Percentiles rank a stretch among this genome's conserved stretches.
These are phyloP conservation scores for Podaxis pistillaris DNA, from an alignment of 768 basidiomycete genomes.

Conservation along the genomic window DNA sequence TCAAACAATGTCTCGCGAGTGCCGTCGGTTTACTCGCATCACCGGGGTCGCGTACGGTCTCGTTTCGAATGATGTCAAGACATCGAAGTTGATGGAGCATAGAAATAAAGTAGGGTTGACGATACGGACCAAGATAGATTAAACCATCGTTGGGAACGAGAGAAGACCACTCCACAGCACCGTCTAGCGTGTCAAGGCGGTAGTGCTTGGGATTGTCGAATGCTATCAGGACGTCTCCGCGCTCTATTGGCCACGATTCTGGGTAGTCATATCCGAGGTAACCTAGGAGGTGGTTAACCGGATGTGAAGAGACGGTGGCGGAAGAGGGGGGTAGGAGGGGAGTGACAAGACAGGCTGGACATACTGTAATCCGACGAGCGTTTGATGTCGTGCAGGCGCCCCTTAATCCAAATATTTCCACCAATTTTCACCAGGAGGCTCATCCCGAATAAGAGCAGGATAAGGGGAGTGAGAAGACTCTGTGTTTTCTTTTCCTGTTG, in stretches of 20 bases:
- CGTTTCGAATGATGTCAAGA: constrained; percentile 31
- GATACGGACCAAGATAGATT: constrained; percentile 30
- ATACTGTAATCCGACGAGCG: constrained; percentile 1
- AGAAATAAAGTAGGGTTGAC: constrained; percentile 30
- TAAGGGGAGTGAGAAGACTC: not conserved
- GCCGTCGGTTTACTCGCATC: constrained; percentile 21
- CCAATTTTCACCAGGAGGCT: constrained; percentile 6
- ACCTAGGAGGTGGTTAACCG: constrained; percentile 18
- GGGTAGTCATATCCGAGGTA: constrained; percentile 32
- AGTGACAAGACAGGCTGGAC: not conserved
- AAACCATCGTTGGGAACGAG: constrained; percentile 29
- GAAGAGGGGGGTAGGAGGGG: not conserved
- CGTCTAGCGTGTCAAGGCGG: constrained; percentile 26
- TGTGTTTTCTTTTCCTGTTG: not conserved
- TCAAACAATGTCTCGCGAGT: constrained; percentile 29
- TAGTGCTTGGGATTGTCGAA: constrained; percentile 33
- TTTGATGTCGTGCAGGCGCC: not conserved
- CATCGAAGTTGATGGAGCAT: constrained; percentile 38
- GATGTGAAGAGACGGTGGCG: not conserved
- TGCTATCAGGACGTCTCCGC: constrained; percentile 28
- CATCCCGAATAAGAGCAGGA: constrained; percentile 3
- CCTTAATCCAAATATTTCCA: constrained; percentile 6
- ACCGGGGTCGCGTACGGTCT: constrained; percentile 22
- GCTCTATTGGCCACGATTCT: constrained; percentile 29
- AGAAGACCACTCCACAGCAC: constrained; percentile 29